Evolutionary conservation across 345 rosid species (phyloP), one percentile per base, ranked within the genome.

Genomic region (Noccaea caerulescens): DNA sequence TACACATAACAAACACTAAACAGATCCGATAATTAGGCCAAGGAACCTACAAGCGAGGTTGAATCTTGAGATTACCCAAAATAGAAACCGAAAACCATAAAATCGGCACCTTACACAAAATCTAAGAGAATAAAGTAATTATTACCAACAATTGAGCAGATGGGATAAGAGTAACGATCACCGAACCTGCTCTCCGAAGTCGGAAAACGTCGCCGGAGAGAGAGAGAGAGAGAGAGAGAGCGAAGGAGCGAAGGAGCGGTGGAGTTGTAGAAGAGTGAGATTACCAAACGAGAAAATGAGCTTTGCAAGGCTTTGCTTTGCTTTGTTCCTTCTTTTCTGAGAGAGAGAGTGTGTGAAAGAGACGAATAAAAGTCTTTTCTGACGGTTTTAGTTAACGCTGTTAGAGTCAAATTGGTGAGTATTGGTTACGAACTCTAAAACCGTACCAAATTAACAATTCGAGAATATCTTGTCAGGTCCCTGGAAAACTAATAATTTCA

Each of bases 21-120:
- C 16, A 77, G 89, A 86, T 88, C 96, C 98, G 86, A 82, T 69
- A 78, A 55, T 51, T 75, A 9, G 18, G 84, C 84, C 82, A 46
- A 36, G 52, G 74, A 59, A 58, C 44, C 50, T 70, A 76, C 12
- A 68, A 52, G 37, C 39, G 4, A 62, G 51, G 76, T 25, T 25
- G 27, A 25, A 25, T 0, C 18, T 71, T 67, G 66, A 74, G 67
- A 65, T 57, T 53, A 72, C 72, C 68, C 50, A 30, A n/a, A 73
- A 52, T 44, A 43, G 63, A 58, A 47, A 66, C 57, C n/a, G 3
- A 55, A 59, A 53, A 37, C 60, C 51, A 67, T 66, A 67, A 61
- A 63, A 30, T 27, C 46, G 18, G 53, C 32, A 66, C 20, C 8
- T 25, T 16, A 39, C 33, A 18, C 27, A 1, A 70, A 68, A 61